A percentile compares a stretch with the other conserved stretches of the same genome.
These are phyloP conservation scores for Kuraishia cidri DNA, from an alignment of 805 yeast species.

Conservation along the genomic window DNA sequence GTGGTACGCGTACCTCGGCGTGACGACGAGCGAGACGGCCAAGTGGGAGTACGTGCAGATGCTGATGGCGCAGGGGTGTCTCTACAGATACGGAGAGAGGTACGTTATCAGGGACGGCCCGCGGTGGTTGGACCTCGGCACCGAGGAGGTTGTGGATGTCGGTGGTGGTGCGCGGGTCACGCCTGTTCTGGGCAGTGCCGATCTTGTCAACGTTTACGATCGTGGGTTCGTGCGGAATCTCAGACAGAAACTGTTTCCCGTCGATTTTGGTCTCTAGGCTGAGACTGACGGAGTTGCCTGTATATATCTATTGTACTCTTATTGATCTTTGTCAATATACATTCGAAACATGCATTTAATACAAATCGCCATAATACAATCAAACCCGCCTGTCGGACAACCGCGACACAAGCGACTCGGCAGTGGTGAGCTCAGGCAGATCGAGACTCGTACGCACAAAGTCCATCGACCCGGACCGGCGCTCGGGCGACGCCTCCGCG, in stretches of 20 bases:
- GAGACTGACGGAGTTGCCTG: no score
- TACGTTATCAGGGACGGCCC: slow-evolving; percentile 13
- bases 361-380: no score
- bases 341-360: no score
- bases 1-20: slow-evolving; percentile 42
- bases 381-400: slow-evolving; percentile 11
- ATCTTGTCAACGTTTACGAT: slow-evolving; percentile 37
- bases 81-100: slow-evolving; percentile 16
- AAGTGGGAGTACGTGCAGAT: slow-evolving; percentile 45
- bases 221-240: slow-evolving; percentile 35
- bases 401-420: slow-evolving; percentile 20
- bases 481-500: slow-evolving; percentile 1
- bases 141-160: neutral
- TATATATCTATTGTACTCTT: no score
- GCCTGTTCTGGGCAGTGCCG: slow-evolving; percentile 5
- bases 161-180: neutral
- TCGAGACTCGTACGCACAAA: slow-evolving; percentile 26
- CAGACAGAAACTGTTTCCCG: slow-evolving; percentile 21
- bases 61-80: slow-evolving; percentile 17
- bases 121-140: neutral
- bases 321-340: no score
- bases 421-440: slow-evolving; percentile 24
- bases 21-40: slow-evolving; percentile 45
- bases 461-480: slow-evolving; percentile 10
- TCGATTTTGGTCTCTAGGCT: no score